Evolutionary conservation across 2,329 filamentous ascomycete species (phyloP).

Genomic region (Fusarium nygamai): DNA sequence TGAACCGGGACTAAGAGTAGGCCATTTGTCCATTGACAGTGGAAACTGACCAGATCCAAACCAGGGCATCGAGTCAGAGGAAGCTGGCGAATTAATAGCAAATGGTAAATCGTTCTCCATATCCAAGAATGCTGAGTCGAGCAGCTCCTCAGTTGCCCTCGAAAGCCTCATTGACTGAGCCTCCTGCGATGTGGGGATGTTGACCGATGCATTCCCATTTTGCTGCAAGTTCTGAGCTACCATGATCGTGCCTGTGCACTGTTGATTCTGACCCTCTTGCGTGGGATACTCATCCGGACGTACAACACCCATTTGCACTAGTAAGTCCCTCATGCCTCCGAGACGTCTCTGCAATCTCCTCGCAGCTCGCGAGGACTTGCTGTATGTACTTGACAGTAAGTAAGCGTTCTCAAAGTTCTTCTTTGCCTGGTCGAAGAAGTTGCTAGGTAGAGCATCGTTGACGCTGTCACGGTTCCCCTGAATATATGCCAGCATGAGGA

Average conservation of each 20-base stretch:
- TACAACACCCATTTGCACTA: not conserved
- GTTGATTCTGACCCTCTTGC: not conserved
- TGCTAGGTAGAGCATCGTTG: not conserved
- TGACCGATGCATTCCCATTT: not conserved
- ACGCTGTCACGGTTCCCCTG: not conserved
- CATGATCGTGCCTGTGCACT: not conserved
- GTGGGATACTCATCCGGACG: not conserved
- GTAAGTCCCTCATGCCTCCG: not conserved
- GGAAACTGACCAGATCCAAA: not conserved
- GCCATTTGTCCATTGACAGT: not conserved
- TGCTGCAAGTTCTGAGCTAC: not conserved
- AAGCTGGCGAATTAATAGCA: not conserved
- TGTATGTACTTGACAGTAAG: not conserved
- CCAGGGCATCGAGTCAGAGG: not conserved
- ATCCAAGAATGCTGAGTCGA: not conserved
- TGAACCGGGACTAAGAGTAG: not conserved
- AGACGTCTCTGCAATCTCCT: not conserved
- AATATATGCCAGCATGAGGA: not conserved
- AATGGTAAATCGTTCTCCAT: not conserved
- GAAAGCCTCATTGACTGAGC: not conserved
- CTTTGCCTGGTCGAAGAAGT: not conserved
- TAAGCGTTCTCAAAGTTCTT: not conserved
- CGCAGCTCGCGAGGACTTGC: not conserved
- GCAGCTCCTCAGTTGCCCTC: not conserved
- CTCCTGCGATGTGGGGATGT: not conserved